A percentile compares a stretch with the other conserved stretches of the same genome.
Evolutionary conservation across 2,329 filamentous ascomycete species (phyloP).

Genomic region (Aspergillus sclerotialis): DNA sequence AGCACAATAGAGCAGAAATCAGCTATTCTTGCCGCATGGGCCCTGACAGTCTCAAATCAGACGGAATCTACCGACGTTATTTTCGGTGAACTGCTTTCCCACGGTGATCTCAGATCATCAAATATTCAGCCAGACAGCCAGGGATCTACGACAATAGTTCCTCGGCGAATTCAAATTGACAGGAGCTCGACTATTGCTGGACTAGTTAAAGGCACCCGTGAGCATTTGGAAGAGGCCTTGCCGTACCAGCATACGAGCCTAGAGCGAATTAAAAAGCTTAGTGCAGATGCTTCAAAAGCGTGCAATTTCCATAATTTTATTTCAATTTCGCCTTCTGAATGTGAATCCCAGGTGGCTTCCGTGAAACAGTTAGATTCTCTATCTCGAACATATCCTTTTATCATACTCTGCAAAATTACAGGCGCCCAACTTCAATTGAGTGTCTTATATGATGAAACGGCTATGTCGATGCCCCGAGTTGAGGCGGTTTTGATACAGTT

Average conservation of each 20-base stretch:
- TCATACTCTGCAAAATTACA: conserved; percentile 4
- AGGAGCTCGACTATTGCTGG: conserved; percentile 29
- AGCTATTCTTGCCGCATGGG: conserved; percentile 36
- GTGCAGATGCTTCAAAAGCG: conserved; percentile 34
- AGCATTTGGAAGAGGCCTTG: conserved; percentile 50
- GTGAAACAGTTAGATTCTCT: too few species aligned
- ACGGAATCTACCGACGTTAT: conserved; percentile 33
- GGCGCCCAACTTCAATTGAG: conserved; percentile 2
- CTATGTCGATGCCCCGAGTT: conserved; percentile 5
- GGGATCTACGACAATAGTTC: conserved; percentile 36
- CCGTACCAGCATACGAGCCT: conserved; percentile 48
- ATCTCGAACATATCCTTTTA: conserved; percentile 6
- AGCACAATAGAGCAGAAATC: conserved; percentile 13
- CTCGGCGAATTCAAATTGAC: conserved; percentile 30
- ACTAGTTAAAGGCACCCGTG: conserved; percentile 48
- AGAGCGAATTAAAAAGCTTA: conserved; percentile 46
- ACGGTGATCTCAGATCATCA: too few species aligned
- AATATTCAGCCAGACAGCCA: too few species aligned
- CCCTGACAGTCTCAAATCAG: conserved; percentile 29
- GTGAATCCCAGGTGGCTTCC: background rate
- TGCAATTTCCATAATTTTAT: conserved; percentile 37
- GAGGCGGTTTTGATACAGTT: too few species aligned
- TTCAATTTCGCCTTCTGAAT: conserved; percentile 16
- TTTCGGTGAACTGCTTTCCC: conserved; percentile 38
- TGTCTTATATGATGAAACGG: conserved; percentile 6